A percentile compares a stretch with the other conserved stretches of the same genome.
These are phyloP conservation scores for Oryza longistaminata DNA, from an alignment of 176 grass and related monocot genomes.

Conservation along the genomic window DNA sequence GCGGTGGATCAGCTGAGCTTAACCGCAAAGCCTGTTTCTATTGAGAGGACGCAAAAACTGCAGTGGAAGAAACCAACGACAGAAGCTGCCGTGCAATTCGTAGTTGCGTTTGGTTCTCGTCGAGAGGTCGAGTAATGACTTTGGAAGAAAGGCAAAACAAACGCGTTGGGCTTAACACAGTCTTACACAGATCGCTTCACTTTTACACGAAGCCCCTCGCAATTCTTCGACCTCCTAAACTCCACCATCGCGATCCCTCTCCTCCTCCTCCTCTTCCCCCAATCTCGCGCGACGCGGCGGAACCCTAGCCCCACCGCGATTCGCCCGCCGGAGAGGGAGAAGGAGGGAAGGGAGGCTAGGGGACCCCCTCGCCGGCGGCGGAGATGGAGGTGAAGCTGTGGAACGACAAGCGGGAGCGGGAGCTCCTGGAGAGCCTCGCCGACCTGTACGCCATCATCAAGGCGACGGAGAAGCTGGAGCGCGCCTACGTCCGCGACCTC, in stretches of 20 bases:
- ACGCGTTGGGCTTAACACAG: neutral
- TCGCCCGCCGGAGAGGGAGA: neutral
- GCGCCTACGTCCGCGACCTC: constrained; percentile 95
- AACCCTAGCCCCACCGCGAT: constrained; percentile 48
- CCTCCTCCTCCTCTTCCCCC: neutral
- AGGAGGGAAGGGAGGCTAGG: neutral
- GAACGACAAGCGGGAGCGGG: constrained; percentile 90
- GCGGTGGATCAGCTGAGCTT: no score
- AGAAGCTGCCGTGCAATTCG: no score
- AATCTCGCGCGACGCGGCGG: constrained; percentile 25
- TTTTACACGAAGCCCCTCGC: constrained; percentile 39
- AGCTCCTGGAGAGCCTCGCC: constrained; percentile 88
- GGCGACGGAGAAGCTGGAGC: constrained; percentile 94
- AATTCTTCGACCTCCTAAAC: neutral
- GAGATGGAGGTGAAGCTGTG: constrained; percentile 86
- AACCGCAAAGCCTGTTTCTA: no score
- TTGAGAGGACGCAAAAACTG: no score
- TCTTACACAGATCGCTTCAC: neutral
- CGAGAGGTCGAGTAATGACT: neutral
- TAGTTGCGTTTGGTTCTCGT: neutral
- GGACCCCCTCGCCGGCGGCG: neutral
- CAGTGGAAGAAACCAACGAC: no score
- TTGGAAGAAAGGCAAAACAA: neutral
- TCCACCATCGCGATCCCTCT: neutral
- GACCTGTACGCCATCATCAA: constrained; percentile 96